A percentile compares a stretch with the other conserved stretches of the same genome.
Conservation (phyloP, 2,329 filamentous ascomycete genomes). For the Fusarium camptoceras region DNA sequence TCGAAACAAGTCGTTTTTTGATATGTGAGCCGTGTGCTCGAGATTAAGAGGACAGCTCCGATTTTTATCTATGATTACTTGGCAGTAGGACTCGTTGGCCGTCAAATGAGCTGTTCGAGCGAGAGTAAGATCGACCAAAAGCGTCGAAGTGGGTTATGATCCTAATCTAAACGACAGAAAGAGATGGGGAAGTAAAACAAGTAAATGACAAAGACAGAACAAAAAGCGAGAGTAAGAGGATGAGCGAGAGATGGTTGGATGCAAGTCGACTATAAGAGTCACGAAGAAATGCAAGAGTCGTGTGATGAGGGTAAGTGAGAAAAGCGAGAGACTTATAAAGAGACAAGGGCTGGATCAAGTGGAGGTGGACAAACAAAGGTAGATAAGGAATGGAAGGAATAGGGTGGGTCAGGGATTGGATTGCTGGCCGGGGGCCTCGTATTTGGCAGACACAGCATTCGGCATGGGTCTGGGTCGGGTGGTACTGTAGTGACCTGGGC, state of each 20-base stretch:
- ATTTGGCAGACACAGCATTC: constrained; percentile 13
- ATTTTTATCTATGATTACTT: constrained; percentile 6
- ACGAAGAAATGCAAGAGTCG: constrained; percentile 21
- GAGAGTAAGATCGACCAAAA: constrained; percentile 32
- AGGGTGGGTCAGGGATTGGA: constrained; percentile 22
- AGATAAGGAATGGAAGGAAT: constrained; percentile 28
- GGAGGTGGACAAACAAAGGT: constrained; percentile 16
- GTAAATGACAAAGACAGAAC: constrained; percentile 5
- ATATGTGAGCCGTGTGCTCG: constrained; percentile 15
- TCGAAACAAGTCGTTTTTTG: constrained; percentile 6
- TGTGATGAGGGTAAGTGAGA: constrained; percentile 17
- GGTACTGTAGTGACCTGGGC: background rate
- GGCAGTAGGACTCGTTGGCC: constrained; percentile 11
- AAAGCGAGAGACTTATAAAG: constrained; percentile 31
- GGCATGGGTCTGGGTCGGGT: constrained; percentile 1
- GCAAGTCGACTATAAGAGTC: constrained; percentile 14
- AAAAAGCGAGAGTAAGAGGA: constrained; percentile 2
- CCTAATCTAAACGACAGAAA: constrained; percentile 20
- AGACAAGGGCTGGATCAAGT: constrained; percentile 28
- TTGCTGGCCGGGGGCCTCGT: constrained; percentile 24
- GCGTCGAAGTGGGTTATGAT: constrained; percentile 8
- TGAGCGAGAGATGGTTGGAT: background rate
- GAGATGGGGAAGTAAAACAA: background rate
- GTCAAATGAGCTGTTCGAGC: constrained; percentile 33
- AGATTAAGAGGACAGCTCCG: background rate